Base-by-base conservation (phyloP, 495 filamentous ascomycete genomes). In the Daldinia vernicosa region DNA sequence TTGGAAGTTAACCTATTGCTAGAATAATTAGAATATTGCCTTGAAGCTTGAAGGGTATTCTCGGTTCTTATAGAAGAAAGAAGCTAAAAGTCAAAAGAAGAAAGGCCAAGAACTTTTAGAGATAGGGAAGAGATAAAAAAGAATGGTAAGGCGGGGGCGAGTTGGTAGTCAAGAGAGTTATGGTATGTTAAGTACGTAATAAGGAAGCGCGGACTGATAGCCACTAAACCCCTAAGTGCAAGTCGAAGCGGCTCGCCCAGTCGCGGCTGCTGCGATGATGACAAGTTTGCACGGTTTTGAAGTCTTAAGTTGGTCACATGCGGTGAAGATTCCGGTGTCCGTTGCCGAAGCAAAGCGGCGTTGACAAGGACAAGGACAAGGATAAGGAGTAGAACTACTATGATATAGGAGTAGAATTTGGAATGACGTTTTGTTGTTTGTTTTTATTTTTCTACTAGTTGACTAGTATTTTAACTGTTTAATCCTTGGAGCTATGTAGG, bases 181-280 rank as follows among this genome's bases (percentile, higher is more conserved):
- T 65, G 60, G 71, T 78, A 27, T 27, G 26, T 27, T 78, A 27
- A 2, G 26, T 27, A 74, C 71, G 76, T 78, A 78, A 78, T 76
- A 71, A 69, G 71, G 37, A 68, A 71, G 64, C 24, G 43, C 55
- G 55, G 63, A 68, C 32, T 66, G 67, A 68, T 74, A 75, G 68
- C 65, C 78, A 79, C 84, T 86, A 86, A 82, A 84, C 87, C 86
- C 81, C 85, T 88, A 90, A 91, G 87, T 89, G 88, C 89, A 91
- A 82, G 86, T 89, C 74, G 78, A 85, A 75, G 81, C 85, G 75
- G 74, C 66, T 75, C 63, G 71, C 51, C 73, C 73, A 77, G 67
- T 74, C 69, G 63, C 70, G 55, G 63, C 53, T 47, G 54, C 64
- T 53, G 60, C 56, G 59, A 72, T 64, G 70, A 75, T 68, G 65